Evolutionary conservation across 306 rosid species (phyloP).

Genomic region (Medicago lupulina): DNA sequence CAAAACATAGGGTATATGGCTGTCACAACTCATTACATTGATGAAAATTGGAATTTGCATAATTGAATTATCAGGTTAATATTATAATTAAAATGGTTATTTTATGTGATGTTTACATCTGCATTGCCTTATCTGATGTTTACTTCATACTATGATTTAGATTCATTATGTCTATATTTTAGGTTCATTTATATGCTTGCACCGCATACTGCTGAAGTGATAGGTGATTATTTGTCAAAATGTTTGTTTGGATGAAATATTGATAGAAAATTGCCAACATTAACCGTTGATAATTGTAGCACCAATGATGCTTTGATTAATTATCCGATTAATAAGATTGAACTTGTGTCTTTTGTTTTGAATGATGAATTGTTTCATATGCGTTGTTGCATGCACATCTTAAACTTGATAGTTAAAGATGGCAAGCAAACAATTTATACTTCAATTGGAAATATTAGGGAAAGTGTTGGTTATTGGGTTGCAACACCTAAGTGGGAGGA

Average conservation of each 20-base stretch:
- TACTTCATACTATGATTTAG: not conserved
- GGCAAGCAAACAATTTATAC: not conserved
- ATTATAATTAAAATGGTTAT: not conserved
- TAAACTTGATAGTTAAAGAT: not conserved
- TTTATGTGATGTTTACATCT: not conserved
- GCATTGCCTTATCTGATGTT: too few relatives aligned
- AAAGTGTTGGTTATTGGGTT: not conserved
- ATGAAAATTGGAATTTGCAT: not conserved
- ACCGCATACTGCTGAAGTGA: not conserved
- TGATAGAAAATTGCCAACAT: not conserved
- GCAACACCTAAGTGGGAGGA: too few relatives aligned
- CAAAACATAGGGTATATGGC: not conserved
- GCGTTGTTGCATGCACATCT: not conserved
- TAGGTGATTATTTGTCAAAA: not conserved
- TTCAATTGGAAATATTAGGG: not conserved
- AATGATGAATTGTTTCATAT: not conserved
- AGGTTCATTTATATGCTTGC: constrained; percentile 23
- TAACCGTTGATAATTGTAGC: constrained; percentile 5
- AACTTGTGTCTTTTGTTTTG: not conserved
- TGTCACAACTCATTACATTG: not conserved
- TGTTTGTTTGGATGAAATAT: not conserved
- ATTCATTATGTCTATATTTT: not conserved
- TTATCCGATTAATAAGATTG: not conserved
- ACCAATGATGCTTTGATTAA: not conserved
- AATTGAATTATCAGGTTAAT: not conserved